These are phyloP conservation scores for Solanum pinnatisectum DNA, from an alignment of 257 asterid genomes.

Conservation along the genomic window DNA sequence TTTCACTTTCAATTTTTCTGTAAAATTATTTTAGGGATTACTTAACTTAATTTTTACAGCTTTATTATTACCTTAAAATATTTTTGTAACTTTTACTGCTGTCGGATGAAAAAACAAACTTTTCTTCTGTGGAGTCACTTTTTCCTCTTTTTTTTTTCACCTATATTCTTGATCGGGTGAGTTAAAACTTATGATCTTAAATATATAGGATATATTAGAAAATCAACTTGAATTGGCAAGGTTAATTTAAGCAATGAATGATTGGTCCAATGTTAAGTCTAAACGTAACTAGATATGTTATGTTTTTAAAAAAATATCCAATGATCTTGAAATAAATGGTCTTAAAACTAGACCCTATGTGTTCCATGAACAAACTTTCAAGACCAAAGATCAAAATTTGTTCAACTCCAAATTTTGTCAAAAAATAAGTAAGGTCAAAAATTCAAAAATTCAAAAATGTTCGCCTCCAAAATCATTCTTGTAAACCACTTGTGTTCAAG, in stretches of 20 bases:
- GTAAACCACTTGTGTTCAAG: neutral
- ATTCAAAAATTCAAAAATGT: neutral
- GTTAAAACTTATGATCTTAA: neutral
- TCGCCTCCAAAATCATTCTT: neutral
- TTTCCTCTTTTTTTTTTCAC: neutral
- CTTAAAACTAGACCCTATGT: fast-evolving
- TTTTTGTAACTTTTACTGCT: neutral
- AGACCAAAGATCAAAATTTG: neutral
- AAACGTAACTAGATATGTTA: no score
- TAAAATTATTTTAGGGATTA: neutral
- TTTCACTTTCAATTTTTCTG: neutral
- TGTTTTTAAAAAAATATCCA: no score
- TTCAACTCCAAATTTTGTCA: neutral
- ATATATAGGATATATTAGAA: no score
- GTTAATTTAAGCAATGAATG: no score
- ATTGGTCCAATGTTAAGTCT: no score
- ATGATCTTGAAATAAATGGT: neutral
- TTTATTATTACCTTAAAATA: neutral
- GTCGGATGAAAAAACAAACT: neutral
- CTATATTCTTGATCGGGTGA: neutral
- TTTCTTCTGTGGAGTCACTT: neutral
- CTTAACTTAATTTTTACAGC: neutral
- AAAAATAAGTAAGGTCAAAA: fast-evolving
- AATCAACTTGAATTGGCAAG: neutral
- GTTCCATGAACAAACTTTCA: neutral